phyloP scores from a whole-genome alignment of 2,329 filamentous ascomycete species.

The Phyllosticta citribraziliensis region DNA sequence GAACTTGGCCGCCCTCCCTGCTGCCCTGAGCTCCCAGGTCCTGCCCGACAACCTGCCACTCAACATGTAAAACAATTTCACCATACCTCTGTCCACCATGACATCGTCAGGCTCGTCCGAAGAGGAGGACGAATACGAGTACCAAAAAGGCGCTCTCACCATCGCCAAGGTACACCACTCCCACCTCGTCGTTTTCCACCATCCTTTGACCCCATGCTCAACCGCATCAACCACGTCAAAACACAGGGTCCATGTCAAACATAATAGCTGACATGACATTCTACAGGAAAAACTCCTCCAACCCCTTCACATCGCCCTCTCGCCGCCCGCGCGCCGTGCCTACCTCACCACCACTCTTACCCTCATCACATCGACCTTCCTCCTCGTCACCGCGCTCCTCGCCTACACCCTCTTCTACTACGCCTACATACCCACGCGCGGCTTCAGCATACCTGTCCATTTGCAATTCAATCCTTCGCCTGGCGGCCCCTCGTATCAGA shows the following conservation, averaged over 20 bases:
- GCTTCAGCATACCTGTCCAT: conserved; percentile 52
- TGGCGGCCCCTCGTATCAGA: conserved; percentile 3
- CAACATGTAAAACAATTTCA: conserved; percentile 6
- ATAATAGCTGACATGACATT: not conserved
- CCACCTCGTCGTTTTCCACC: not conserved
- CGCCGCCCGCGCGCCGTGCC: conserved; percentile 51
- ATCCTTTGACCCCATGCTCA: not conserved
- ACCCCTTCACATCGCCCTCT: conserved; percentile 47
- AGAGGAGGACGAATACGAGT: conserved; percentile 5
- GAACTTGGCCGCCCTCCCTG: not conserved
- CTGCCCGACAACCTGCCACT: not conserved
- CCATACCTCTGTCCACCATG: not conserved
- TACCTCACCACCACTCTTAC: conserved; percentile 53
- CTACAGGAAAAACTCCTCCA: conserved; percentile 43
- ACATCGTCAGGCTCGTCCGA: not conserved
- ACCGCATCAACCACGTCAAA: not conserved
- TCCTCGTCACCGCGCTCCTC: conserved; percentile 48
- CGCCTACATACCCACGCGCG: conserved; percentile 57
- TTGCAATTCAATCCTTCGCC: conserved; percentile 49
- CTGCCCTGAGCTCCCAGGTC: not conserved
- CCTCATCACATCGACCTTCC: conserved; percentile 40
- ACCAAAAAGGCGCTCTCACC: conserved; percentile 4
- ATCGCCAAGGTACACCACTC: conserved; percentile 3
- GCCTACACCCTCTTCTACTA: conserved; percentile 61
- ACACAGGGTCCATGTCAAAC: not conserved